Evolutionary conservation across 345 rosid genomes (phyloP).

Genomic region (Garcia nutans): DNA sequence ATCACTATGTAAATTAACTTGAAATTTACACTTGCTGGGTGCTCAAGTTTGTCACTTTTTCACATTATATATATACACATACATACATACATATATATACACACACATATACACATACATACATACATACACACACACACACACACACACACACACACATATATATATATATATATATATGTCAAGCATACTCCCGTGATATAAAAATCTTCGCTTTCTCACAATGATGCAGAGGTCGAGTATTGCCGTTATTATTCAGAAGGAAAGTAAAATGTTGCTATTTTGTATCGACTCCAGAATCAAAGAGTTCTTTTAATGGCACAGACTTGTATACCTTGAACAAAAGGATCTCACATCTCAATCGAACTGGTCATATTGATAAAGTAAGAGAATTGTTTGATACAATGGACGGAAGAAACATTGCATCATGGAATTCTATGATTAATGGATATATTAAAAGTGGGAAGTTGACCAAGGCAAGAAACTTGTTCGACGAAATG

Average conservation of each 20-base stretch:
- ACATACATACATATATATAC: too few relatives aligned
- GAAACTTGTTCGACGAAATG: conserved; percentile 69
- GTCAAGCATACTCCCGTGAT: too few relatives aligned
- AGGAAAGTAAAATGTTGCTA: not conserved
- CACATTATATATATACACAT: too few relatives aligned
- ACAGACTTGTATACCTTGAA: conserved; percentile 36
- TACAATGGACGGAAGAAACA: conserved; percentile 33
- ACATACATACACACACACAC: too few relatives aligned
- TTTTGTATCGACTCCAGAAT: conserved; percentile 13
- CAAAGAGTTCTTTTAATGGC: conserved; percentile 13
- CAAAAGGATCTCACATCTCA: conserved; percentile 45
- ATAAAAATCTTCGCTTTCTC: not conserved
- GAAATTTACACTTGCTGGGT: too few relatives aligned
- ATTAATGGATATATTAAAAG: conserved; percentile 52
- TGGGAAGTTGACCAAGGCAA: conserved; percentile 41
- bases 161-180: too few relatives aligned
- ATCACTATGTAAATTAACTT: too few relatives aligned
- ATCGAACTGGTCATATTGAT: conserved; percentile 38
- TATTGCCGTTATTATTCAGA: not conserved
- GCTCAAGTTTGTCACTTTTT: too few relatives aligned
- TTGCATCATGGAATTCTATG: conserved; percentile 69
- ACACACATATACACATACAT: too few relatives aligned
- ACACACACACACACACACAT: too few relatives aligned
- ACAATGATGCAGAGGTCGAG: conserved; percentile 1
- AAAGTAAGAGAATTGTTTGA: conserved; percentile 60